phyloP scores from a whole-genome alignment of 2,329 filamentous ascomycete genomes.

The Aspergillus puulaauensis region DNA sequence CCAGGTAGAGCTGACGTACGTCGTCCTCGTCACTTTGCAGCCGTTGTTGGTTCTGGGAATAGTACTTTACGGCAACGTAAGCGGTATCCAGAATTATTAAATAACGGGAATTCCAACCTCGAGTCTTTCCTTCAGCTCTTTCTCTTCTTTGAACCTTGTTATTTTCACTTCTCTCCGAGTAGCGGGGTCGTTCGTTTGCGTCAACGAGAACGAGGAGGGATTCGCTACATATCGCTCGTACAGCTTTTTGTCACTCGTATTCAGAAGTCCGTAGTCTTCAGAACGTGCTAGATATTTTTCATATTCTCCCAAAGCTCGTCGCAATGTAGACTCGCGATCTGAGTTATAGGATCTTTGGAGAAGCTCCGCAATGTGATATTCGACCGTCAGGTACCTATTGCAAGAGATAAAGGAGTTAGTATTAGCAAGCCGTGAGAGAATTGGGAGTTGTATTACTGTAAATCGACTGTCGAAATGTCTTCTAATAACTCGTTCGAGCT shows the following conservation, averaged over 20 bases:
- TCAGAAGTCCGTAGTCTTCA: conserved; percentile 75
- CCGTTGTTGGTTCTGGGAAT: conserved; percentile 58
- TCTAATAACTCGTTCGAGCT: conserved; percentile 87
- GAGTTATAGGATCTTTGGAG: conserved; percentile 63
- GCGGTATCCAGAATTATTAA: conserved; percentile 24
- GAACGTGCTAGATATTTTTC: conserved; percentile 75
- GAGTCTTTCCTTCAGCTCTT: conserved; percentile 78
- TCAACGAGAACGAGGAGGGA: conserved; percentile 70
- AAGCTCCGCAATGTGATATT: conserved; percentile 78
- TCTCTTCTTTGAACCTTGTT: conserved; percentile 78
- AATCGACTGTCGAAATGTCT: conserved; percentile 78
- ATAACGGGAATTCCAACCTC: conserved; percentile 52
- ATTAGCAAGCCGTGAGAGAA: background rate
- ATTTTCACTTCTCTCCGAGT: conserved; percentile 81
- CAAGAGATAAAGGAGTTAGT: conserved; percentile 20
- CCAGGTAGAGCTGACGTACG: conserved; percentile 75
- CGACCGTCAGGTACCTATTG: conserved; percentile 69
- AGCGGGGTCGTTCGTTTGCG: conserved; percentile 64
- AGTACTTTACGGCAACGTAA: conserved; percentile 49
- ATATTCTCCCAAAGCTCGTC: conserved; percentile 66
- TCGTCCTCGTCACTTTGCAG: conserved; percentile 78
- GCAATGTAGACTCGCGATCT: conserved; percentile 64
- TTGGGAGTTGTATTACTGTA: conserved; percentile 58
- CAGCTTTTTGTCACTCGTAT: conserved; percentile 63
- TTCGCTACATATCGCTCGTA: conserved; percentile 73